Evolutionary conservation across 2,329 filamentous ascomycete genomes (phyloP), one percentile per base, ranked within the genome.

Genomic region (Rhynchosporium secalis): DNA sequence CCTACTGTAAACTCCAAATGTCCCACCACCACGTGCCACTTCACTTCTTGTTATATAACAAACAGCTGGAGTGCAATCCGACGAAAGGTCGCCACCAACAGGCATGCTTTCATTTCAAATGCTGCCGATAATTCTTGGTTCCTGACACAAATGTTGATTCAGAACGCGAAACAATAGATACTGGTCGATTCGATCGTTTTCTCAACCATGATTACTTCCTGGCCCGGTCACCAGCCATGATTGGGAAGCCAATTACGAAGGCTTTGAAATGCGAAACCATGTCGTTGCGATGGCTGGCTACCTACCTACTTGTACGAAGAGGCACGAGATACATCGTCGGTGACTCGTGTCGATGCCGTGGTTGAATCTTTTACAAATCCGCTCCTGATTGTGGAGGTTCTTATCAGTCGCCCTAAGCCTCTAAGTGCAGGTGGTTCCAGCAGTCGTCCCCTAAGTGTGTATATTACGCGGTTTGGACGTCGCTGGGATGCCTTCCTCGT

Each of bases 351-450:
- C 20, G 38, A n/a, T 43, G 20, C 13, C 52, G 52, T 60, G 57
- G 64, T 58, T 56, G 36, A 63, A 62, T 52, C 45, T 67, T 20
- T 67, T 61, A 67, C 65, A 65, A 65, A 68, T 66, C 20, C 56
- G 41, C 43, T 38, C 29, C 36, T 65, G 61, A 67, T 67, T 67
- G 65, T 64, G 20, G 57, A 60, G 46, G 13, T 15, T 29, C 62
- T 67, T 70, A 66, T 67, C 65, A 65, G 55, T 49, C 48, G 31
- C 60, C 66, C 64, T 36, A 36, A 36, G 33, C 33, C 33, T 36
- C 33, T 36, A 36, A 36, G 33, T 36, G 33, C 33, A 36, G 33
- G 33, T 36, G 6, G 33, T 6, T 36, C 5, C 33, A 36, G 33
- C 33, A 36, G 33, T 36, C 33, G 33, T 36, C 33, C 33, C 33